Percentiles rank a stretch among this genome's conserved stretches.
phyloP scores from a whole-genome alignment of 75 land plant genomes.

The Pinus tabuliformis region DNA sequence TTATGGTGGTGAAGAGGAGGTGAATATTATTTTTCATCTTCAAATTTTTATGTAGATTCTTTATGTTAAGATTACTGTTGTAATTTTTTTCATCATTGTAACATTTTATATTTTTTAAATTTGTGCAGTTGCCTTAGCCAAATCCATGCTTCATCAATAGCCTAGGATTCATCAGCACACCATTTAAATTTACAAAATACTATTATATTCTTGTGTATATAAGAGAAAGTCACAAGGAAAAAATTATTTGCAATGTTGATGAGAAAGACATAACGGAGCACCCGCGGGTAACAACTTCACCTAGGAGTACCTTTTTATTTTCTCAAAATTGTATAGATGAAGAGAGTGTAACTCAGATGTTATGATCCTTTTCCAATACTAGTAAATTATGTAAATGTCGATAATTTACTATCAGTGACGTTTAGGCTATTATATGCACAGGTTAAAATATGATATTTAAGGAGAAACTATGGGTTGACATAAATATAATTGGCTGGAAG shows the following conservation, averaged over 20 bases:
- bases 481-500: no score
- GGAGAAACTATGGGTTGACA: no score
- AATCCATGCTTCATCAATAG: constrained; percentile 60
- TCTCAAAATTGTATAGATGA: no score
- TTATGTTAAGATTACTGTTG: background rate
- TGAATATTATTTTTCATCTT: constrained; percentile 11
- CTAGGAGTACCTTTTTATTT: background rate
- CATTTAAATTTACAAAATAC: constrained; percentile 71
- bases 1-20: constrained; percentile 92
- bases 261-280: constrained; percentile 72
- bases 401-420: no score
- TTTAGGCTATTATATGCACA: no score
- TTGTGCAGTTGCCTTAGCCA: constrained; percentile 58
- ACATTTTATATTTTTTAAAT: background rate
- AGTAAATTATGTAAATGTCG: no score
- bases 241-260: constrained; percentile 79
- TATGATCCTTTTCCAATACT: no score
- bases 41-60: background rate
- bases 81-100: background rate
- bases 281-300: constrained; percentile 34
- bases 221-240: constrained; percentile 81
- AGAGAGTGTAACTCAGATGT: no score
- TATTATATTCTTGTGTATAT: constrained; percentile 88
- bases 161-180: constrained; percentile 68
- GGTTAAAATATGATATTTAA: no score